Percentiles rank a stretch among this genome's conserved stretches.
Conservation (phyloP, 768 basidiomycete species). For the Sporobolomyces roseus region DNA sequence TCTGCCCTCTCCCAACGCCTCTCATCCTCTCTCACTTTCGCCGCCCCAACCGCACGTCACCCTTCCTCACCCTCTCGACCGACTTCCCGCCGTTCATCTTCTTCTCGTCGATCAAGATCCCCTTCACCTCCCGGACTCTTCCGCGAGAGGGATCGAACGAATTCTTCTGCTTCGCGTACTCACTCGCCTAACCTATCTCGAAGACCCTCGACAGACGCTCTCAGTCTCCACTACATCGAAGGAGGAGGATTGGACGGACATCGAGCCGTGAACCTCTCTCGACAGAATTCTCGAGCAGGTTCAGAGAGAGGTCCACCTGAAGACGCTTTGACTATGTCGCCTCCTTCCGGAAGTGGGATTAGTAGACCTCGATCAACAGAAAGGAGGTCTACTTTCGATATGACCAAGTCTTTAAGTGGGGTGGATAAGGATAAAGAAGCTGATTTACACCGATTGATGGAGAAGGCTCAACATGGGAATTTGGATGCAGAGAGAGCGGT, state of each 20-base stretch:
- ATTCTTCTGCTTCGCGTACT: conserved; percentile 2
- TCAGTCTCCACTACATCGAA: conserved; percentile 37
- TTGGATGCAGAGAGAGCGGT: conserved; percentile 29
- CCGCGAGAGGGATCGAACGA: neutral
- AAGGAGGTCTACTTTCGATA: neutral
- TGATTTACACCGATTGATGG: conserved; percentile 25
- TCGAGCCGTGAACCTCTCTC: neutral
- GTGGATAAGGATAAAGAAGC: conserved; percentile 35
- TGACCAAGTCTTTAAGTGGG: too few relatives aligned
- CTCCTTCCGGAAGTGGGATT: neutral
- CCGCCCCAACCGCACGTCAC: conserved; percentile 13
- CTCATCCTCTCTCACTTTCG: conserved; percentile 31
- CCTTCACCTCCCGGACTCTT: conserved; percentile 11
- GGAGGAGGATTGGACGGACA: conserved; percentile 1
- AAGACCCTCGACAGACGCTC: conserved; percentile 29
- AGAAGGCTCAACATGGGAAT: conserved; percentile 27
- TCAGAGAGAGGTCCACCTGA: conserved; percentile 3
- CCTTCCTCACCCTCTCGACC: conserved; percentile 27
- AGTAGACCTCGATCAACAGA: conserved; percentile 11
- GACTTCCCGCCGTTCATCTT: conserved; percentile 2
- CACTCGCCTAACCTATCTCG: conserved; percentile 34
- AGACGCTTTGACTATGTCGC: neutral
- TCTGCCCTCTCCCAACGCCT: conserved; percentile 31
- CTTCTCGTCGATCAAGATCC: conserved; percentile 11
- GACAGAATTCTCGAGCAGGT: conserved; percentile 18